These are phyloP conservation scores for Teratosphaeria zuluensis DNA, from an alignment of 2,329 filamentous ascomycete genomes.

Conservation along the genomic window DNA sequence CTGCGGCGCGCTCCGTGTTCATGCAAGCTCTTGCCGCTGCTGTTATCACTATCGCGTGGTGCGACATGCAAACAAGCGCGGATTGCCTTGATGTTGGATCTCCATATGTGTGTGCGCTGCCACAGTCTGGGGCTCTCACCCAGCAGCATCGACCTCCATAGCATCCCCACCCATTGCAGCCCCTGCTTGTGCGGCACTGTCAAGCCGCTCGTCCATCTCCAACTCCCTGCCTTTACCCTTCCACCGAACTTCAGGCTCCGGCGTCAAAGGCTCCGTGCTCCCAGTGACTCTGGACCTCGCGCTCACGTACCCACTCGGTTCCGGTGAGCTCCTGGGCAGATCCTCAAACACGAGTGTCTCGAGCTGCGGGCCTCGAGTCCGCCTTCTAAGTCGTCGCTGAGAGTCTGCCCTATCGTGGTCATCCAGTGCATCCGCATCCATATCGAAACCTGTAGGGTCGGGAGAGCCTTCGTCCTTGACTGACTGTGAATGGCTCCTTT, in stretches of 20 bases:
- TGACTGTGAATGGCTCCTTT: slow-evolving; percentile 38
- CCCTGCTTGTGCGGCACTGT: not conserved
- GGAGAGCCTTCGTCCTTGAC: slow-evolving; percentile 31
- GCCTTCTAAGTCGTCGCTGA: slow-evolving; percentile 34
- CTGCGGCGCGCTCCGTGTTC: not conserved
- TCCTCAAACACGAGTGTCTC: slow-evolving; percentile 9
- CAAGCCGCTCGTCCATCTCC: not conserved
- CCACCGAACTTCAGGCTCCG: not conserved
- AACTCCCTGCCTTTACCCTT: not conserved
- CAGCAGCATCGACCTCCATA: not conserved
- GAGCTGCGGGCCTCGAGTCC: slow-evolving; percentile 30
- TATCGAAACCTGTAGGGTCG: slow-evolving; percentile 15
- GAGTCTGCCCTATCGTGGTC: slow-evolving; percentile 28
- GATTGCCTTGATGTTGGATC: not conserved
- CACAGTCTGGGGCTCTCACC: not conserved
- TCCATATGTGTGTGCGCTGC: not conserved
- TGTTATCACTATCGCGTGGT: not conserved
- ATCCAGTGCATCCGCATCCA: slow-evolving; percentile 32
- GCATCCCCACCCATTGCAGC: not conserved
- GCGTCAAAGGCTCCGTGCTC: not conserved
- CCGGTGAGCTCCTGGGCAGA: not conserved
- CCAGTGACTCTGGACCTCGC: not conserved
- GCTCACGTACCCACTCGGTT: not conserved
- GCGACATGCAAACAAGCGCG: too few relatives aligned
- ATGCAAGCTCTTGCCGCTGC: not conserved